Conservation (phyloP, 1,139 yeast genomes). For the Candida buenavistaensis region DNA sequence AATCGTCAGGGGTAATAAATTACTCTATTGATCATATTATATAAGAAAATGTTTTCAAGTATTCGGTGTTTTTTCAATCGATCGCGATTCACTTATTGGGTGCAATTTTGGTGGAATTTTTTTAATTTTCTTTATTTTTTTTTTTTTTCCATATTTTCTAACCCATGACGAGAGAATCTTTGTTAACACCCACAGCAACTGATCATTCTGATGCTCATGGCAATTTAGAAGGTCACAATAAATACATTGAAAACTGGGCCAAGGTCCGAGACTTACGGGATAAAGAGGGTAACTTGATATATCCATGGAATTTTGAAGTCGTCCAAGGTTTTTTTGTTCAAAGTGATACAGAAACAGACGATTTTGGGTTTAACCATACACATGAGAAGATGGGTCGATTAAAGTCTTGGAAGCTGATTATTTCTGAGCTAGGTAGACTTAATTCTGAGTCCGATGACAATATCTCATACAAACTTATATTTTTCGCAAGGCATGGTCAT, state of each 20-base stretch:
- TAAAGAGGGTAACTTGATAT: slow-evolving; percentile 18
- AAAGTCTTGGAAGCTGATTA: slow-evolving; percentile 48
- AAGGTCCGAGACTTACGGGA: slow-evolving; percentile 15
- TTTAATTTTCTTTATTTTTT: too few relatives aligned
- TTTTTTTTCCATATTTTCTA: too few relatives aligned
- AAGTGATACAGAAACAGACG: slow-evolving; percentile 49
- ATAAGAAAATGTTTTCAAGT: too few relatives aligned
- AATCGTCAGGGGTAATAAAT: too few relatives aligned
- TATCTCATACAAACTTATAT: slow-evolving; percentile 54
- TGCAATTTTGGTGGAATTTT: too few relatives aligned
- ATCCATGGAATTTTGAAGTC: slow-evolving; percentile 48
- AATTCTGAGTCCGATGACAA: slow-evolving; percentile 35
- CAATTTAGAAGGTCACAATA: slow-evolving; percentile 13
- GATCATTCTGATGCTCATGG: slow-evolving; percentile 41
- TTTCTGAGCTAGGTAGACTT: slow-evolving; percentile 33
- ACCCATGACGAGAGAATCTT: slow-evolving; percentile 23
- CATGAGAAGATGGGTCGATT: slow-evolving; percentile 49
- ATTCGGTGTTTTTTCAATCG: too few relatives aligned
- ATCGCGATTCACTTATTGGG: too few relatives aligned
- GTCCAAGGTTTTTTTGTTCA: slow-evolving; percentile 59
- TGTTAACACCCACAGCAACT: slow-evolving; percentile 33
- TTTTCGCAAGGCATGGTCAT: slow-evolving; percentile 76
- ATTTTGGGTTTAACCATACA: slow-evolving; percentile 47
- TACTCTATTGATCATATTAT: too few relatives aligned
- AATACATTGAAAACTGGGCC: slow-evolving; percentile 12